Conservation (phyloP, 768 basidiomycete species). For the Boletellus ananas region DNA sequence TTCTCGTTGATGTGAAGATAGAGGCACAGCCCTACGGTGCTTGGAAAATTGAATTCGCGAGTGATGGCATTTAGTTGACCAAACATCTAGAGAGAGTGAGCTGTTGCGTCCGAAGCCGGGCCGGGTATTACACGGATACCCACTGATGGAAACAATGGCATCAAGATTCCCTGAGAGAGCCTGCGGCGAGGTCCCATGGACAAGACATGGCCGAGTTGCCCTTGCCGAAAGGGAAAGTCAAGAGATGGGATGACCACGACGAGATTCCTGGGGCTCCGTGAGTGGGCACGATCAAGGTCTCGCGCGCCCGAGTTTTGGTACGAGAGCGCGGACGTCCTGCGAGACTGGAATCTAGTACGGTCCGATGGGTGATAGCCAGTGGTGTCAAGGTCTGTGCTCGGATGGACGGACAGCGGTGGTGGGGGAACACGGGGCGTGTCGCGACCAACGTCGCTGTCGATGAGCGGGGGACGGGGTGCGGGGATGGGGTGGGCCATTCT, state of each 20-base stretch:
- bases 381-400: conserved; percentile 15
- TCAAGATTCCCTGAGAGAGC: conserved; percentile 62
- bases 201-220: conserved; percentile 54
- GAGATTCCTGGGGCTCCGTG: conserved; percentile 47
- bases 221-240: conserved; percentile 55
- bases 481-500: conserved; percentile 23
- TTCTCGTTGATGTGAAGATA: conserved; percentile 64
- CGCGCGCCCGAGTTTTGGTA: conserved; percentile 50
- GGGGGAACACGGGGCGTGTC: conserved; percentile 1
- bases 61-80: conserved; percentile 76
- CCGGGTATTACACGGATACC: conserved; percentile 2
- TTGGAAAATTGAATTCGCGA: conserved; percentile 78
- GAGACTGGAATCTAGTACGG: conserved; percentile 30
- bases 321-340: conserved; percentile 47
- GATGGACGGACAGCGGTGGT: neutral
- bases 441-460: conserved; percentile 34
- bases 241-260: conserved; percentile 65
- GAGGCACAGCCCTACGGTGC: conserved; percentile 71
- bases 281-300: conserved; percentile 39
- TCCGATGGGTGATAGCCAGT: conserved; percentile 5
- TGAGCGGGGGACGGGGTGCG: conserved; percentile 34
- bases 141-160: conserved; percentile 76
- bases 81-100: conserved; percentile 50
- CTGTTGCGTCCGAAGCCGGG: neutral
- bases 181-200: conserved; percentile 57